Percentiles rank a stretch among this genome's conserved stretches.
Evolutionary conservation across 331 rosid species (phyloP).

Genomic region (Saraca asoca): DNA sequence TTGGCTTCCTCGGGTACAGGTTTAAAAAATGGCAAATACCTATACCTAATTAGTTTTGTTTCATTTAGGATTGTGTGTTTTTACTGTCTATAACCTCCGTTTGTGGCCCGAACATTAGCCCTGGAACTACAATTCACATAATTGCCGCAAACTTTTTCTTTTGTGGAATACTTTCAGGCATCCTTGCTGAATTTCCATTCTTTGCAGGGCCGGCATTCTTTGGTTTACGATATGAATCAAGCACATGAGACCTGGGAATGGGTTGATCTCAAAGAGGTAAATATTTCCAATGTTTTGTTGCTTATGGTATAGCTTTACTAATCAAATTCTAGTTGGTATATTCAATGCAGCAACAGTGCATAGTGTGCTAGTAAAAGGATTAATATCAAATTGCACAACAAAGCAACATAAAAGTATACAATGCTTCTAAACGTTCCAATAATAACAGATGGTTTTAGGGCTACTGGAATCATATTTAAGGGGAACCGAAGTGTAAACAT

Average conservation of each 20-base stretch:
- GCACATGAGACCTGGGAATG: conserved; percentile 87
- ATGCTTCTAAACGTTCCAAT: background rate
- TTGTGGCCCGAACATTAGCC: background rate
- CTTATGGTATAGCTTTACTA: background rate
- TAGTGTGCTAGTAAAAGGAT: conserved; percentile 5
- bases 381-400: conserved; percentile 13
- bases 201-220: conserved; percentile 77
- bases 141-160: background rate
- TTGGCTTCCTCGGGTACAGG: conserved; percentile 9
- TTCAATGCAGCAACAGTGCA: background rate
- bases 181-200: conserved; percentile 5
- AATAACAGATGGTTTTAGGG: background rate
- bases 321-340: background rate
- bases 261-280: conserved; percentile 94
- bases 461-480: background rate
- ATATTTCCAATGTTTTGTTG: conserved; percentile 16
- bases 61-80: background rate
- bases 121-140: conserved; percentile 3
- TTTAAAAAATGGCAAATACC: conserved; percentile 1
- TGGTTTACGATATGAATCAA: conserved; percentile 82
- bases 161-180: conserved; percentile 1
- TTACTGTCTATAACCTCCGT: background rate
- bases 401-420: background rate
- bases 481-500: background rate
- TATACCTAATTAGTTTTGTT: background rate